A percentile compares a stretch with the other conserved stretches of the same genome.
Conservation (phyloP, 2,329 filamentous ascomycete species). For the Xylariaceae sp. region DNA sequence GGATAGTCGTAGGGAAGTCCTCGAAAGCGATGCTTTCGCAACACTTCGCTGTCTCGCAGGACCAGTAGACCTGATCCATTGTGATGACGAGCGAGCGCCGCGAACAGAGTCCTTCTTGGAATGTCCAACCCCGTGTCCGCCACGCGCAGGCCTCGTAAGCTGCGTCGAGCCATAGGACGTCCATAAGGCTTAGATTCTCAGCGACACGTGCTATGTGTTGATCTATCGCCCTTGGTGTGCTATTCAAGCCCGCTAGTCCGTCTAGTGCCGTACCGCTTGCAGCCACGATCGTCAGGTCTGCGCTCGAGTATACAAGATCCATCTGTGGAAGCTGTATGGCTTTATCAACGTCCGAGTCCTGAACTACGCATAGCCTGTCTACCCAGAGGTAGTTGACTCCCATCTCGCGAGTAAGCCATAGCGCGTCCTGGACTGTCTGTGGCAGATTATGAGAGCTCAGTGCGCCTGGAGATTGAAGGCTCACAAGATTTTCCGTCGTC, state of each 20-base stretch:
- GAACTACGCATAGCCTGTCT: slow-evolving; percentile 37
- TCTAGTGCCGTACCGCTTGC: slow-evolving; percentile 24
- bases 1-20: slow-evolving; percentile 25
- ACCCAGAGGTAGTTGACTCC: slow-evolving; percentile 38
- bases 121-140: slow-evolving; percentile 31
- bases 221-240: slow-evolving; percentile 8
- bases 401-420: slow-evolving; percentile 28
- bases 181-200: slow-evolving; percentile 24
- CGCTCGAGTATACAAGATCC: slow-evolving; percentile 34
- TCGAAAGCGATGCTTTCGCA: slow-evolving; percentile 31
- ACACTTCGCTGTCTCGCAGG: slow-evolving; percentile 24
- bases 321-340: slow-evolving; percentile 35
- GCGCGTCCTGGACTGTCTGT: slow-evolving; percentile 29
- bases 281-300: slow-evolving; percentile 34
- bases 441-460: slow-evolving; percentile 14
- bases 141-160: slow-evolving; percentile 21
- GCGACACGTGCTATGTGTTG: slow-evolving; percentile 25
- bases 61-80: slow-evolving; percentile 28
- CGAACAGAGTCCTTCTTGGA: slow-evolving; percentile 31
- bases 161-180: slow-evolving; percentile 23
- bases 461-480: slow-evolving; percentile 7
- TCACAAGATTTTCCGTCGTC: slow-evolving; percentile 2
- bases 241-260: slow-evolving; percentile 25
- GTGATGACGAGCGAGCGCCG: slow-evolving; percentile 22
- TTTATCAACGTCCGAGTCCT: slow-evolving; percentile 32